Base-by-base conservation (phyloP, 2,329 filamentous ascomycete species). In the Phyllosticta citrichinensis region DNA sequence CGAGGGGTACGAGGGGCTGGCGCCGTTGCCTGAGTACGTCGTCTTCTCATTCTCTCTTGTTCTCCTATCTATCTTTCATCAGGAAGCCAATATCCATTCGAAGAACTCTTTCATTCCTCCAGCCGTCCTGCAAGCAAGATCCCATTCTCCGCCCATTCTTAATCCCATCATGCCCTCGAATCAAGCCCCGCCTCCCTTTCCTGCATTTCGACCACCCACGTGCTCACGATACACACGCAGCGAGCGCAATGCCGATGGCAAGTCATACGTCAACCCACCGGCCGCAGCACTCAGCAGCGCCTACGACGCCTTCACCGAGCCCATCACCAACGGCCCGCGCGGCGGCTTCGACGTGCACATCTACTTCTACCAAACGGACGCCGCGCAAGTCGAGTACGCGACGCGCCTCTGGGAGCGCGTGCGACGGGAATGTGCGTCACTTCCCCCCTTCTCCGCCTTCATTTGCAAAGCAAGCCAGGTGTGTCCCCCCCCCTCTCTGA, bases 321-420 rank as follows among this genome's bases (percentile, higher is more conserved):
- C 90, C 0, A 77, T 95, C 33, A 79, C 84, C 53, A 88, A 87
- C 62, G 84, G 81, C 2, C 72, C 69, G 1, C 80, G 84, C 5
- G 89, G 88, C 47, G 91, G 86, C 11, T 96, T 96, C 65, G 91
- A 96, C 70, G 75, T 95, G 17, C 91, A 96, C 73, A 86, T 96
- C 67, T 96, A 96, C 75, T 89, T 91, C 73, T 83, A 86, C 27
- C 73, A 83, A 68, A 80, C 77, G 53, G 87, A 87, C 63, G 71
- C 80, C 0, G 75, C 79, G 5, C 88, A 95, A 69, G 72, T 74
- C 0, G 77, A 82, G 40, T 93, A 87, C 69, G 91, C 91, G 0
- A 79, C 75, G 27, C 85, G 87, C 53, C 79, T 96, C 0, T 89
- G 87, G 82, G 84, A 92, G 69, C 81, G 91, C 11, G 89, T 96